phyloP scores from a whole-genome alignment of 768 basidiomycete species.

The Floccularia luteovirens region DNA sequence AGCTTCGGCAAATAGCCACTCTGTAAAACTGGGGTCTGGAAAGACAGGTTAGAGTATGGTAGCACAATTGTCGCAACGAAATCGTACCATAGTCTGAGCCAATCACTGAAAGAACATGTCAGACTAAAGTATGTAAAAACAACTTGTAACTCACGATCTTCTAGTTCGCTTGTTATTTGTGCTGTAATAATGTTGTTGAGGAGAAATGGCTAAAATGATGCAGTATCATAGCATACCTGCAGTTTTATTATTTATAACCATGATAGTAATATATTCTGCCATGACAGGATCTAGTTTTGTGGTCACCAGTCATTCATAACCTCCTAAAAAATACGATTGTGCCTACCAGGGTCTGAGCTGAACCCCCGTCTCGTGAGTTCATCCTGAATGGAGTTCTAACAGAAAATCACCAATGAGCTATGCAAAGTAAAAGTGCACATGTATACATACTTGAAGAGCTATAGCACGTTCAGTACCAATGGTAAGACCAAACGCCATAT shows the following conservation, averaged over 20 bases:
- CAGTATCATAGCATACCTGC: conserved; percentile 37
- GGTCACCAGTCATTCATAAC: conserved; percentile 8
- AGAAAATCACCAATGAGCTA: conserved; percentile 10
- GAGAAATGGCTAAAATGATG: conserved; percentile 7
- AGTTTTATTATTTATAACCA: conserved; percentile 92
- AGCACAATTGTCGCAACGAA: conserved; percentile 1
- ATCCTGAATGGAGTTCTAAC: conserved; percentile 71
- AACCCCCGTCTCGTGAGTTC: conserved; percentile 71
- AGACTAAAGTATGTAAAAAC: conserved; percentile 5
- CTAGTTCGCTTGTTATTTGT: conserved; percentile 83
- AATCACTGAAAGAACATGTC: conserved; percentile 39
- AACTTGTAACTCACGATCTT: conserved; percentile 52
- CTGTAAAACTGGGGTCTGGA: conserved; percentile 75
- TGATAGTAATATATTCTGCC: conserved; percentile 93
- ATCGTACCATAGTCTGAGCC: conserved; percentile 73
- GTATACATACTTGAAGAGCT: conserved; percentile 51
- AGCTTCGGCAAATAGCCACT: conserved; percentile 83
- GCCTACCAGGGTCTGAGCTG: conserved; percentile 68
- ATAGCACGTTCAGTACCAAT: conserved; percentile 75
- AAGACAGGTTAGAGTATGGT: conserved; percentile 6
- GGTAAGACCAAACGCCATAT: conserved; percentile 69
- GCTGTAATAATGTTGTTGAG: conserved; percentile 34
- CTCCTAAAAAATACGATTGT: conserved; percentile 9
- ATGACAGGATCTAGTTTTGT: conserved; percentile 65
- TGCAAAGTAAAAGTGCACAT: background rate